Evolutionary conservation across 768 basidiomycete genomes (phyloP).

Genomic region (Tylopilus rubrobrunneus): DNA sequence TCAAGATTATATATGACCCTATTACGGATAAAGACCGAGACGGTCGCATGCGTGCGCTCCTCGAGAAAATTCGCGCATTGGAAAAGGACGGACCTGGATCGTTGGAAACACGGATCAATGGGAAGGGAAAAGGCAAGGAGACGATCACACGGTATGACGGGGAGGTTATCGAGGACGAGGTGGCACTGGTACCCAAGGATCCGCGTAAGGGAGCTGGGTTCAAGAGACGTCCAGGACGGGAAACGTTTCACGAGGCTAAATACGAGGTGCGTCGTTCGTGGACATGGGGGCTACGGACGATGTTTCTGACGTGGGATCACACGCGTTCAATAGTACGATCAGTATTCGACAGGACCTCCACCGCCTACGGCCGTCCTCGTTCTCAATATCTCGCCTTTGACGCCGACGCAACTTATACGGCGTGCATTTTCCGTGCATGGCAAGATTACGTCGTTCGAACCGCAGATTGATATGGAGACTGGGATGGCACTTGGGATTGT

Average conservation of each 20-base stretch:
- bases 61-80: conserved; percentile 39
- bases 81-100: conserved; percentile 26
- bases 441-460: conserved; percentile 59
- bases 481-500: conserved; percentile 83
- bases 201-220: conserved; percentile 48
- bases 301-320: conserved; percentile 2
- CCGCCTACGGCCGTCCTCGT: conserved; percentile 75
- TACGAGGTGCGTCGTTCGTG: conserved; percentile 50
- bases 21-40: conserved; percentile 44
- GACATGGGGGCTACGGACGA: background rate
- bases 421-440: conserved; percentile 66
- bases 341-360: conserved; percentile 63
- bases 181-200: conserved; percentile 43
- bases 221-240: conserved; percentile 30
- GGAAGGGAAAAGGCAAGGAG: conserved; percentile 65
- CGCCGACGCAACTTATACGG: conserved; percentile 60
- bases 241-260: conserved; percentile 42
- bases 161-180: conserved; percentile 45
- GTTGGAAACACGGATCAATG: conserved; percentile 44
- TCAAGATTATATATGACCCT: conserved; percentile 65
- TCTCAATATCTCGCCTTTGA: conserved; percentile 66
- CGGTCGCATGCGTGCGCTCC: conserved; percentile 35
- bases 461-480: conserved; percentile 74
- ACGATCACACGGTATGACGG: conserved; percentile 52
- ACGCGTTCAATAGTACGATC: conserved; percentile 58